Evolutionary conservation across 1,284 basidiomycete genomes (phyloP).

Genomic region (Farysia itapuensis): DNA sequence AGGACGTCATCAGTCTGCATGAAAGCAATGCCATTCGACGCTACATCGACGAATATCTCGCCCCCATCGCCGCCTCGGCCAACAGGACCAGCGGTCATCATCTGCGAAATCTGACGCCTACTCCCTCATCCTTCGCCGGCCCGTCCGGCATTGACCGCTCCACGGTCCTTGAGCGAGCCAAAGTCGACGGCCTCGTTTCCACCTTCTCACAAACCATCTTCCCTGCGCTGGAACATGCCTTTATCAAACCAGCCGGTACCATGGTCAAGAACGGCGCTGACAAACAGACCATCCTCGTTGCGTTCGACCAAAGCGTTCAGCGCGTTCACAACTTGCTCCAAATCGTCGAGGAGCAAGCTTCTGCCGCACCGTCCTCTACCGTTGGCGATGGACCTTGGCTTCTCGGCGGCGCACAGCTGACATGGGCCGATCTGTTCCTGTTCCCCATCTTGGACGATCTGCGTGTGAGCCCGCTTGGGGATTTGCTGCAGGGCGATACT

Average conservation of each 20-base stretch:
- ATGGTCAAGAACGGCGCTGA: constrained; percentile 31
- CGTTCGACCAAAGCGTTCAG: constrained; percentile 7
- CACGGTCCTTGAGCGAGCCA: neutral
- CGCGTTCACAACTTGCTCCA: constrained; percentile 7
- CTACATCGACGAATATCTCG: constrained; percentile 29
- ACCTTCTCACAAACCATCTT: constrained; percentile 18
- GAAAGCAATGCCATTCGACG: constrained; percentile 25
- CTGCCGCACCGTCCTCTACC: neutral
- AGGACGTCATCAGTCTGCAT: constrained; percentile 16
- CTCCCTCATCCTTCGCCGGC: neutral
- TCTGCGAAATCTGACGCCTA: constrained; percentile 6
- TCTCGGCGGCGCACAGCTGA: constrained; percentile 4
- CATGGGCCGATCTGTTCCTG: constrained; percentile 36
- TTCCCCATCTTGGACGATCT: constrained; percentile 31
- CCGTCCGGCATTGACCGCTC: neutral
- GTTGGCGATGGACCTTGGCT: constrained; percentile 1
- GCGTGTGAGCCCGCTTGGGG: constrained; percentile 2
- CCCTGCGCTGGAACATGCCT: constrained; percentile 17
- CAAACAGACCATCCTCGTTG: constrained; percentile 13
- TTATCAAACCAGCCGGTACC: constrained; percentile 17
- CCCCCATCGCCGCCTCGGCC: constrained; percentile 1
- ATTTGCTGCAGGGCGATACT: constrained; percentile 4
- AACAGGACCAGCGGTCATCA: neutral
- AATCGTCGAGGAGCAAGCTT: constrained; percentile 17
- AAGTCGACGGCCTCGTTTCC: constrained; percentile 10